A percentile compares a stretch with the other conserved stretches of the same genome.
Evolutionary conservation across 2,329 filamentous ascomycete species (phyloP).

Genomic region (Myotisia sp.): DNA sequence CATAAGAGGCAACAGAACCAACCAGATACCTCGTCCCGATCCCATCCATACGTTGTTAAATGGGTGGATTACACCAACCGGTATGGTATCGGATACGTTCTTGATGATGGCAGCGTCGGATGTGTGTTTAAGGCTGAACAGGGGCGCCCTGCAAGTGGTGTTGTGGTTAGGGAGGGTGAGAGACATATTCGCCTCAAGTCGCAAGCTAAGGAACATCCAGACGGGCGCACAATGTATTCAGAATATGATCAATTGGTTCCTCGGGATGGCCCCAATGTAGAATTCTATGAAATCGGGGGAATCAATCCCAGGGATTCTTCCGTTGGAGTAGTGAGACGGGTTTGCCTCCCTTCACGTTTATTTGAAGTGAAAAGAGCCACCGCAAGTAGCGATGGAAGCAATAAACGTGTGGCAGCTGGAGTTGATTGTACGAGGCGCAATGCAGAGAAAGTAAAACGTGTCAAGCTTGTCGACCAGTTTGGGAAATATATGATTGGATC

Average conservation of each 20-base stretch:
- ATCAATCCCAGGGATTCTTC: constrained; percentile 18
- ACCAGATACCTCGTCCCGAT: constrained; percentile 17
- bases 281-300: constrained; percentile 35
- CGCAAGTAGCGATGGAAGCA: constrained; percentile 14
- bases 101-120: constrained; percentile 38
- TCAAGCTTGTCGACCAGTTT: constrained; percentile 37
- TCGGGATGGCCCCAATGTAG: constrained; percentile 27
- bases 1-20: constrained; percentile 17
- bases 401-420: constrained; percentile 19
- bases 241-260: constrained; percentile 33
- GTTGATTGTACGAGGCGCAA: constrained; percentile 26
- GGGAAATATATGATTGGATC: constrained; percentile 40
- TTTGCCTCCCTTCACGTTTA: constrained; percentile 25
- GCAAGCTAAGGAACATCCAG: constrained; percentile 23
- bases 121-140: constrained; percentile 37
- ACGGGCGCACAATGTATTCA: constrained; percentile 19
- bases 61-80: constrained; percentile 41
- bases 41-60: constrained; percentile 36
- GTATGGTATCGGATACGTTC: constrained; percentile 38
- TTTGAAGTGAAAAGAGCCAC: constrained; percentile 26
- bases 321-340: constrained; percentile 26
- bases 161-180: constrained; percentile 34
- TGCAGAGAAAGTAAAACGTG: constrained; percentile 34
- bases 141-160: constrained; percentile 29
- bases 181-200: constrained; percentile 33